Evolutionary conservation across 2,329 filamentous ascomycete species (phyloP).

Genomic region (Penicillium crustosum): DNA sequence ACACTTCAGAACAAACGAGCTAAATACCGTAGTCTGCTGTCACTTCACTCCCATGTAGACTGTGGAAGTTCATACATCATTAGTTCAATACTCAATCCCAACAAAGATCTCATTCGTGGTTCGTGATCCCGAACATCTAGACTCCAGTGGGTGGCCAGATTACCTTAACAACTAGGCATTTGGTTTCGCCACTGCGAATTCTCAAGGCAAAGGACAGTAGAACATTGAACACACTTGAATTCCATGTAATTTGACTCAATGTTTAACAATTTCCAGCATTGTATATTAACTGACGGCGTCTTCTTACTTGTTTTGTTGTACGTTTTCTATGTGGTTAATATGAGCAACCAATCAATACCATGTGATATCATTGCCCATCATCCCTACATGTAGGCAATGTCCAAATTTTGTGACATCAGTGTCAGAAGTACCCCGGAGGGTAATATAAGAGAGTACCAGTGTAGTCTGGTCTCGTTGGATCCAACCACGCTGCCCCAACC

Average conservation of each 20-base stretch:
- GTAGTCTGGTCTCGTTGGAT: not conserved
- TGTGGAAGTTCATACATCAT: not conserved
- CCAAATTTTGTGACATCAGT: slow-evolving; percentile 20
- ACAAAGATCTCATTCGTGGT: not conserved
- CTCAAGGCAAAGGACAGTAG: not conserved
- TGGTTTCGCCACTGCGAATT: not conserved
- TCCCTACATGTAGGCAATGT: not conserved
- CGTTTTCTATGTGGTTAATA: not conserved
- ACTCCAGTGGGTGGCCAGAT: not conserved
- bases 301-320: not conserved
- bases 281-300: not conserved
- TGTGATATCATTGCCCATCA: slow-evolving; percentile 27
- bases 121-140: not conserved
- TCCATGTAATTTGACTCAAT: not conserved
- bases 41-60: fast-evolving
- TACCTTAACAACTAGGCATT: not conserved
- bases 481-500: not conserved
- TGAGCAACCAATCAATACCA: slow-evolving; percentile 4
- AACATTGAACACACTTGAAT: not conserved
- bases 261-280: not conserved
- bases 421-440: not conserved
- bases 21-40: fast-evolving
- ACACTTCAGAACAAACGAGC: fast-evolving
- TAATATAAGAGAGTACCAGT: slow-evolving; percentile 2
- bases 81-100: no score